These are phyloP conservation scores for Nicotiana paniculata DNA, from an alignment of 257 asterid genomes.

Conservation along the genomic window DNA sequence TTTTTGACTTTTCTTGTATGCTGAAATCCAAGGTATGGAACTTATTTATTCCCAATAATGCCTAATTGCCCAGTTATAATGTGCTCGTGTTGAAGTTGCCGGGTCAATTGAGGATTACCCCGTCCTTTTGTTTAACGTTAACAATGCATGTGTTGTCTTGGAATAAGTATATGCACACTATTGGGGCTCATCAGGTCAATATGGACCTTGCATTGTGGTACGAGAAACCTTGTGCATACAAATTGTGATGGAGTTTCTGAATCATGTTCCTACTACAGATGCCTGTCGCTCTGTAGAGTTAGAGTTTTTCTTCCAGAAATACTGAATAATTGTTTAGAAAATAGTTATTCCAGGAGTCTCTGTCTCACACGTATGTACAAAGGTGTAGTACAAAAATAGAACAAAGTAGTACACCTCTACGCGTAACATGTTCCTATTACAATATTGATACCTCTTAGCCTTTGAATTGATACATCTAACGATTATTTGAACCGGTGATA, in stretches of 20 bases:
- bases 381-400: not conserved
- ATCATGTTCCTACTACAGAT: not conserved
- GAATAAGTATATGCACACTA: not conserved
- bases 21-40: slow-evolving; percentile 72
- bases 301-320: not conserved
- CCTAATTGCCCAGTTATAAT: not conserved
- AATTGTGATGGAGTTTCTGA: not conserved
- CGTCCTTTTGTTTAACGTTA: not conserved
- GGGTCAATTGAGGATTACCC: not conserved
- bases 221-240: not conserved
- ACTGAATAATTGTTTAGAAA: not conserved
- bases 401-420: not conserved
- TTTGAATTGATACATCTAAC: not conserved
- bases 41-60: slow-evolving; percentile 7
- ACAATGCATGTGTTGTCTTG: not conserved
- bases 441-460: not conserved
- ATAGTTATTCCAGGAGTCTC: not conserved
- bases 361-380: not conserved
- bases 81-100: not conserved
- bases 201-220: not conserved
- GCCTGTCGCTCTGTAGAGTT: not conserved
- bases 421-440: not conserved
- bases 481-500: not conserved
- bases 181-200: not conserved
- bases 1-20: slow-evolving; percentile 82